Percentiles rank a stretch among this genome's conserved stretches.
Evolutionary conservation across 371 early-diverging fungal species (phyloP).

Genomic region (Haplosporangium sp.): DNA sequence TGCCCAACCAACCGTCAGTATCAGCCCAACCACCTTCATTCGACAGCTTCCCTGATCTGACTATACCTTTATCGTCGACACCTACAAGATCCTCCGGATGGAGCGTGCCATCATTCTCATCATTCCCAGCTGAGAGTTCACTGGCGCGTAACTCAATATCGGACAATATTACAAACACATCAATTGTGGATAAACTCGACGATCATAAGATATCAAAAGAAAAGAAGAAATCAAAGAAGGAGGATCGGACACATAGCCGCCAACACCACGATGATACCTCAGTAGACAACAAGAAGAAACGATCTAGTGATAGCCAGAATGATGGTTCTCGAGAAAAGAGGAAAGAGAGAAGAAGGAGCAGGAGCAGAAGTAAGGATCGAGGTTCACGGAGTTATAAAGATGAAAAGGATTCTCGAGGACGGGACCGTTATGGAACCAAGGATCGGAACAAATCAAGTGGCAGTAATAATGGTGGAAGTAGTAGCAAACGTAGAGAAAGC

Average conservation of each 20-base stretch:
- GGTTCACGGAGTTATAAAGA: background rate
- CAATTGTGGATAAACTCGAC: background rate
- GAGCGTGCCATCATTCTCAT: constrained; percentile 23
- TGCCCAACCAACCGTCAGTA: background rate
- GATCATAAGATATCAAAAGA: background rate
- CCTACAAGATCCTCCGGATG: background rate
- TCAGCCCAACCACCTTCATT: constrained; percentile 27
- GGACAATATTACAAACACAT: too few relatives aligned
- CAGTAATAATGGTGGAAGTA: constrained; percentile 7
- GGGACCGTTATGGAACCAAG: constrained; percentile 8
- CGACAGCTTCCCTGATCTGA: constrained; percentile 40
- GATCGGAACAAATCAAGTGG: constrained; percentile 8
- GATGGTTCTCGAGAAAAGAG: constrained; percentile 11
- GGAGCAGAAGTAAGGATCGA: constrained; percentile 11
- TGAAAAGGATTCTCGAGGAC: constrained; percentile 9
- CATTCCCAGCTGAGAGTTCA: constrained; percentile 20
- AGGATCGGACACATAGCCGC: constrained; percentile 6
- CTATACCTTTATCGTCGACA: background rate
- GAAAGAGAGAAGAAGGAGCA: constrained; percentile 21
- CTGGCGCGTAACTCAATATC: background rate
- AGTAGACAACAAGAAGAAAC: background rate
- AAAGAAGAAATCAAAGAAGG: constrained; percentile 16
- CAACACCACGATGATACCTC: background rate
- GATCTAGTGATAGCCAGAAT: background rate
- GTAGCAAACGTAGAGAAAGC: constrained; percentile 10